phyloP scores from a whole-genome alignment of 192 early-diverging fungal genomes.

The Geosiphon pyriformis region DNA sequence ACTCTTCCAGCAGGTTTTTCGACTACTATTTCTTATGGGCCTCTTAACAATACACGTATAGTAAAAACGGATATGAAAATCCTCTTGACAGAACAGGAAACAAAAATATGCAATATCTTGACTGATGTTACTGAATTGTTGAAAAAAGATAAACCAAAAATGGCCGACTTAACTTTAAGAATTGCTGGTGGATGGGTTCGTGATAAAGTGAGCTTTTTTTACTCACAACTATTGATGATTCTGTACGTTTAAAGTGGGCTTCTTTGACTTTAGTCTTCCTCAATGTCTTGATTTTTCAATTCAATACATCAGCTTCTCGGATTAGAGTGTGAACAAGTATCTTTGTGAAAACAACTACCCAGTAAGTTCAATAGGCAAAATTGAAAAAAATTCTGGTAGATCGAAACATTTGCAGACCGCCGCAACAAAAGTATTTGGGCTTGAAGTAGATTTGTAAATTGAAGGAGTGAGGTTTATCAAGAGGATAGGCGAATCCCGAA shows the following conservation, averaged over 20 bases:
- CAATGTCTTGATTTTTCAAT: no score
- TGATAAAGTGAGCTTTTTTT: conserved; percentile 92
- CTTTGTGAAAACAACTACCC: conserved; percentile 41
- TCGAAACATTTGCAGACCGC: conserved; percentile 99
- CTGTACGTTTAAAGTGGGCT: no score
- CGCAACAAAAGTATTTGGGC: conserved; percentile 73
- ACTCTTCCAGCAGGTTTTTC: no score
- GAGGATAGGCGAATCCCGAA: conserved; percentile 76
- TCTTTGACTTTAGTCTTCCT: no score
- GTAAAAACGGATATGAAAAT: conserved; percentile 35
- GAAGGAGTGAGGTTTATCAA: conserved; percentile 86
- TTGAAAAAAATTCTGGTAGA: conserved; percentile 87
- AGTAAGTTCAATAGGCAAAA: conserved; percentile 63
- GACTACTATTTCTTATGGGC: no score
- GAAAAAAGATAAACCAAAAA: conserved; percentile 37
- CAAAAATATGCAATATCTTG: conserved; percentile 64
- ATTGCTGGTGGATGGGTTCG: conserved; percentile 99
- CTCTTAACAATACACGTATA: no score
- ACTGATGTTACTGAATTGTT: conserved; percentile 53
- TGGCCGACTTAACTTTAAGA: conserved; percentile 60
- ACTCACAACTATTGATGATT: no score
- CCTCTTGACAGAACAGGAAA: conserved; percentile 54
- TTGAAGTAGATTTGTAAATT: conserved; percentile 91
- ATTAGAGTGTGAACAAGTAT: conserved; percentile 59
- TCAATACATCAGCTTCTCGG: conserved; percentile 66